Percentiles rank a stretch among this genome's conserved stretches.
Evolutionary conservation across 176 grass and related monocot species (phyloP).

Genomic region (Triticum urartu): DNA sequence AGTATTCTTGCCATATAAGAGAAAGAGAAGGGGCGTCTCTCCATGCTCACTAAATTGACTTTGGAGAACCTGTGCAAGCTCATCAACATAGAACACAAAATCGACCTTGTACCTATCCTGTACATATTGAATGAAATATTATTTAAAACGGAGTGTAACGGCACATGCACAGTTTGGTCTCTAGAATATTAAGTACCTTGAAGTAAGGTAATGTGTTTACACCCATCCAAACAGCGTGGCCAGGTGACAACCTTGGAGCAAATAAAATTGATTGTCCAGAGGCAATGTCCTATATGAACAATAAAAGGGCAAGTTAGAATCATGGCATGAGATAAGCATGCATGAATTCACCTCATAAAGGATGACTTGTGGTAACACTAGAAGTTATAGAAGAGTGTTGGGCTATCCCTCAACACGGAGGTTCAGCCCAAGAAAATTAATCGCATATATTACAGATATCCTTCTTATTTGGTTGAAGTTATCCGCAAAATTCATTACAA

Average conservation of each 20-base stretch:
- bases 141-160: background rate
- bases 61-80: slow-evolving; percentile 55
- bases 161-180: background rate
- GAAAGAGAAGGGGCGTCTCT: slow-evolving; percentile 61
- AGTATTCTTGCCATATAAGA: slow-evolving; percentile 68
- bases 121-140: background rate
- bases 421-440: no score
- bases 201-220: slow-evolving; percentile 59
- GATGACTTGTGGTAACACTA: no score
- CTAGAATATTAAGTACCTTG: slow-evolving; percentile 37
- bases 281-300: slow-evolving; percentile 56
- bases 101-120: slow-evolving; percentile 82
- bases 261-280: slow-evolving; percentile 79
- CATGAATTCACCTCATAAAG: background rate
- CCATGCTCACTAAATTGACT: slow-evolving; percentile 33
- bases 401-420: no score
- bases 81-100: slow-evolving; percentile 76
- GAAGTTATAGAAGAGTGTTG: no score
- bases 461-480: no score
- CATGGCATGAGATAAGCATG: background rate
- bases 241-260: slow-evolving; percentile 69
- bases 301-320: background rate
- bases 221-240: slow-evolving; percentile 88
- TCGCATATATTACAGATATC: no score
- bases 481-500: no score